phyloP scores from a whole-genome alignment of 768 basidiomycete genomes.

The Megacollybia marginata region DNA sequence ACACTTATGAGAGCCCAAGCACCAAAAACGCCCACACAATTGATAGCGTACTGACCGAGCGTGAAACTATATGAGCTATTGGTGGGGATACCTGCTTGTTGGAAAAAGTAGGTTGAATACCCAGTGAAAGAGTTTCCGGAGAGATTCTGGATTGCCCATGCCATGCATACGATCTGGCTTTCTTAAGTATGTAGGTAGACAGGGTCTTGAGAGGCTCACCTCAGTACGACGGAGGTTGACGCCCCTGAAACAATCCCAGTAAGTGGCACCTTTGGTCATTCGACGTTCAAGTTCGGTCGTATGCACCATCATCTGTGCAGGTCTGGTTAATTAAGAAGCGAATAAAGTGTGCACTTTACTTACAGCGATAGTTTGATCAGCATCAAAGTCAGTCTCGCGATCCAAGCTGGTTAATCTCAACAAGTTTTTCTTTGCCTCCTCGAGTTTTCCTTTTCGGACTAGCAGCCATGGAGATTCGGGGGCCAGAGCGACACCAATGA shows the following conservation, averaged over 20 bases:
- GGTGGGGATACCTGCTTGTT: slow-evolving; percentile 23
- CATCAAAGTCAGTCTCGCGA: slow-evolving; percentile 15
- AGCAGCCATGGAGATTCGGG: slow-evolving; percentile 27
- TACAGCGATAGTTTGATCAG: slow-evolving; percentile 9
- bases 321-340: slow-evolving; percentile 8
- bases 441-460: slow-evolving; percentile 19
- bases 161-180: slow-evolving; percentile 12
- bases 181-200: no score
- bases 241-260: slow-evolving; percentile 24
- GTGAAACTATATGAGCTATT: slow-evolving; percentile 24
- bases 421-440: slow-evolving; percentile 16
- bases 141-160: slow-evolving; percentile 14
- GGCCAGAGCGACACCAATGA: slow-evolving; percentile 21
- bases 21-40: slow-evolving; percentile 12
- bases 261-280: slow-evolving; percentile 18
- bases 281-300: slow-evolving; percentile 22
- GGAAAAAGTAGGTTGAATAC: slow-evolving; percentile 24
- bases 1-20: slow-evolving; percentile 11
- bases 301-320: slow-evolving; percentile 7
- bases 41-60: slow-evolving; percentile 12
- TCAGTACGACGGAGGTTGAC: slow-evolving; percentile 9
- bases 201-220: slow-evolving; percentile 2
- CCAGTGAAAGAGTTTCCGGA: slow-evolving; percentile 12
- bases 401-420: slow-evolving; percentile 9
- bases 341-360: not conserved